Percentiles rank a stretch among this genome's conserved stretches.
Evolutionary conservation across 305 asterid species (phyloP).

Genomic region (Solanum hybrid): DNA sequence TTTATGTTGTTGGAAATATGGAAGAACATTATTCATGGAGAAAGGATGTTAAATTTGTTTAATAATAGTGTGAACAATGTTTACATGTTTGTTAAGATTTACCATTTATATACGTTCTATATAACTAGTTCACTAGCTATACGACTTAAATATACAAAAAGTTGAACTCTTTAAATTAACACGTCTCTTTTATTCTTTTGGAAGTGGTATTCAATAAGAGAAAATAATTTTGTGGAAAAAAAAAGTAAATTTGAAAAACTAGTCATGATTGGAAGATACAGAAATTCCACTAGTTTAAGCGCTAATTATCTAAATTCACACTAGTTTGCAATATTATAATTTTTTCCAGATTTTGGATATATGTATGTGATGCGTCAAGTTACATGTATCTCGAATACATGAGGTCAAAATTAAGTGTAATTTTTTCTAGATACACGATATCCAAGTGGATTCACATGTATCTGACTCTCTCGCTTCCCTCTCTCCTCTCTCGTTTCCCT

Average conservation of each 20-base stretch:
- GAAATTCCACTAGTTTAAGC: not conserved
- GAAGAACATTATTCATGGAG: not conserved
- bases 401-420: not conserved
- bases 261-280: not conserved
- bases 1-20: not conserved
- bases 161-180: not conserved
- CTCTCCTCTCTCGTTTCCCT: not conserved
- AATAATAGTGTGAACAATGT: not conserved
- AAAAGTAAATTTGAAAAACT: not conserved
- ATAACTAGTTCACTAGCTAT: not conserved
- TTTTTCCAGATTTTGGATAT: too few species aligned
- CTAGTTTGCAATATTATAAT: not conserved
- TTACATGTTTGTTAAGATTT: not conserved
- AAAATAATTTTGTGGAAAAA: not conserved
- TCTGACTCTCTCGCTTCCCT: not conserved
- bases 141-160: not conserved
- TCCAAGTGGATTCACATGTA: not conserved
- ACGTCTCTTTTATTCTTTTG: not conserved
- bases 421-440: rapidly evolving
- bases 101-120: not conserved
- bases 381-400: not conserved
- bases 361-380: too few species aligned
- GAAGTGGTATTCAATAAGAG: not conserved
- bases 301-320: not conserved
- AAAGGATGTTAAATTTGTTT: not conserved